Conservation (phyloP, 768 basidiomycete genomes). For the Tricholoma hemisulphureum region DNA sequence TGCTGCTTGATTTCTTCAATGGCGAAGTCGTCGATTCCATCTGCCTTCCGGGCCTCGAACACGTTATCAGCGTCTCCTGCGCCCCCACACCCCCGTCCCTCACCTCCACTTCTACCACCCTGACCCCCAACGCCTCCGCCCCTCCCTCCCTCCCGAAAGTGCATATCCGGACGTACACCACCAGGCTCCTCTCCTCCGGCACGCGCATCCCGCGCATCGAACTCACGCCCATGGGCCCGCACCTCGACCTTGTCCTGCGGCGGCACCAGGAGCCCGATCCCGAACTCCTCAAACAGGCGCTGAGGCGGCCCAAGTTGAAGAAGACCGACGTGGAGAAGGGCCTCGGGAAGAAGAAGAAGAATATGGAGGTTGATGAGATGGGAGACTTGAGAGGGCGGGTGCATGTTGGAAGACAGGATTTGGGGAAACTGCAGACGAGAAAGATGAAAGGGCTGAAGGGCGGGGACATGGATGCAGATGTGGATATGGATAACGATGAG, state of each 20-base stretch:
- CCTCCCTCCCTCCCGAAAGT: slow-evolving; percentile 65
- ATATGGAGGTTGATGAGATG: slow-evolving; percentile 97
- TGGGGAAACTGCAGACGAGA: slow-evolving; percentile 80
- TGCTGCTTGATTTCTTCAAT: slow-evolving; percentile 89
- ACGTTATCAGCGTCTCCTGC: slow-evolving; percentile 81
- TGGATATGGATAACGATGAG: slow-evolving; percentile 20
- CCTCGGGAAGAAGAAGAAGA: slow-evolving; percentile 90
- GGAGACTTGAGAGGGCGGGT: slow-evolving; percentile 90
- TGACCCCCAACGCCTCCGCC: slow-evolving; percentile 33
- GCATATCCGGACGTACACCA: slow-evolving; percentile 85
- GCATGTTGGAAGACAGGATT: slow-evolving; percentile 87
- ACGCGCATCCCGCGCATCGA: slow-evolving; percentile 79
- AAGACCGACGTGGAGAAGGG: slow-evolving; percentile 86
- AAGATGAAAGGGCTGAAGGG: slow-evolving; percentile 94
- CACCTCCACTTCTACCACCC: slow-evolving; percentile 39
- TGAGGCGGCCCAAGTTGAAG: slow-evolving; percentile 83
- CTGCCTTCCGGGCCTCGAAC: slow-evolving; percentile 79
- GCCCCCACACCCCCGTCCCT: slow-evolving; percentile 61
- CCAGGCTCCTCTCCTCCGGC: slow-evolving; percentile 71
- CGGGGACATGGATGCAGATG: slow-evolving; percentile 25
- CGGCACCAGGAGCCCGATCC: slow-evolving; percentile 72
- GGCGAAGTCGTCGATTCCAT: slow-evolving; percentile 82
- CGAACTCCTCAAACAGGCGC: slow-evolving; percentile 77
- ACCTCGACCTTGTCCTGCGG: slow-evolving; percentile 78
- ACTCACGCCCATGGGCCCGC: slow-evolving; percentile 88